These are phyloP conservation scores for Sutorius australiensis DNA, from an alignment of 768 basidiomycete species.

Conservation along the genomic window DNA sequence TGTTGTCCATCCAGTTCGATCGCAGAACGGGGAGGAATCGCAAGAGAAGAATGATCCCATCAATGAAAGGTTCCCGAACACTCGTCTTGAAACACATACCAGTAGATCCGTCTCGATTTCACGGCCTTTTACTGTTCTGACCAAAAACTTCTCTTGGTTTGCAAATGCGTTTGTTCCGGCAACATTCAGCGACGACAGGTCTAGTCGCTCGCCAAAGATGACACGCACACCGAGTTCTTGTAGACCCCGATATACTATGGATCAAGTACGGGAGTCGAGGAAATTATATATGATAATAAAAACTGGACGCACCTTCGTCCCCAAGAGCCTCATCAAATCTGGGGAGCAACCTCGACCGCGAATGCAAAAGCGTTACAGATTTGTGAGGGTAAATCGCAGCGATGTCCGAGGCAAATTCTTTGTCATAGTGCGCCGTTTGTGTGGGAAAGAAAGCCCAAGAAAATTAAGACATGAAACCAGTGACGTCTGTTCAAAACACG, in stretches of 20 bases:
- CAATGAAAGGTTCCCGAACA: not conserved
- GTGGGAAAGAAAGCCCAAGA: not conserved
- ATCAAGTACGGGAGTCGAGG: not conserved
- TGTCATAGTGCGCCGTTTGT: not conserved
- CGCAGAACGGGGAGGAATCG: not conserved
- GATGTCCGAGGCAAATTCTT: constrained; percentile 66
- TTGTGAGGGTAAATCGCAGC: constrained; percentile 50
- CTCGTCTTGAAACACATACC: constrained; percentile 30
- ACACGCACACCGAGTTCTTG: constrained; percentile 44
- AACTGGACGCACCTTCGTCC: constrained; percentile 39
- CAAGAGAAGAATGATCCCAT: not conserved
- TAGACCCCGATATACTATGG: constrained; percentile 28
- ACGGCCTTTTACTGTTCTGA: constrained; percentile 47
- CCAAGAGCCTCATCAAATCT: constrained; percentile 52
- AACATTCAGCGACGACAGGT: constrained; percentile 35
- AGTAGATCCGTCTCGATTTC: constrained; percentile 51
- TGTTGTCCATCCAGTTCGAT: not conserved
- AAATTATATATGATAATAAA: not conserved
- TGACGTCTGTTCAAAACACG: not conserved
- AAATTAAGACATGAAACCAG: not conserved
- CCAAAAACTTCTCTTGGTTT: constrained; percentile 22
- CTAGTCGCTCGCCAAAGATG: constrained; percentile 53
- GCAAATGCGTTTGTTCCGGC: not conserved
- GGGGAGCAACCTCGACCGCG: constrained; percentile 50
- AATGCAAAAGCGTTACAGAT: constrained; percentile 57